Base-by-base conservation (phyloP, 176 grass and related monocot genomes). In the Oryza officinalis region DNA sequence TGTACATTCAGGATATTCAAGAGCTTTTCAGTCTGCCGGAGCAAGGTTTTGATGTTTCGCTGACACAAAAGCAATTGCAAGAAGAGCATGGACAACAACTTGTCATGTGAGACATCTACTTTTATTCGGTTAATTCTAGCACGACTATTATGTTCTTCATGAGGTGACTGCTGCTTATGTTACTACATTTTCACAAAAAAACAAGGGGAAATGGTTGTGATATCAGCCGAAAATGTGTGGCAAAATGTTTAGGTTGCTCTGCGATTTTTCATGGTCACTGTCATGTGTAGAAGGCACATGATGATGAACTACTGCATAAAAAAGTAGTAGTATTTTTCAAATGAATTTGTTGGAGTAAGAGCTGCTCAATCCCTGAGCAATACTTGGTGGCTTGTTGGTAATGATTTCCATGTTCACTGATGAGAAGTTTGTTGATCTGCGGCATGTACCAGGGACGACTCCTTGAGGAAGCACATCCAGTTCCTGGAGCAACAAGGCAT, bases 31-130 rank as follows among this genome's bases (percentile, higher is more conserved):
- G 89, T 78, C 52, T 98, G 63, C 96, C 96, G 20, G 30, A 84
- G 79, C 88, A 95, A 87, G 96, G 96, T 18, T 98, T 98, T 89
- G 91, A 98, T 92, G 81, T 98, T 85, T 95, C 96, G 8, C 80
- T 93, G 10, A 89, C 91, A 20, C 93, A 98, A 8, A 77, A 88
- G 63, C 93, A 93, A 69, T 88, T 98, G 63, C 91, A 93, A 79
- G 91, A 98, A 84, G 93, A 98, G 77, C 93, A 98, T 90, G 91
- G 77, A 74, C 86, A 88, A 11, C 96, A 93, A 77, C 41, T 86
- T 79, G 63, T 30, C 12, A 82, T 88, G 96, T 95, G 90, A 81
- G 81, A 45, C 26, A 45, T 91, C 52, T 74, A 13, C 37, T 78
- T 68, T 1, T 52, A 41, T 68, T 75, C 22, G 18, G 37, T 67